phyloP scores from a whole-genome alignment of 495 filamentous ascomycete genomes.

The Trichoderma erinaceum region DNA sequence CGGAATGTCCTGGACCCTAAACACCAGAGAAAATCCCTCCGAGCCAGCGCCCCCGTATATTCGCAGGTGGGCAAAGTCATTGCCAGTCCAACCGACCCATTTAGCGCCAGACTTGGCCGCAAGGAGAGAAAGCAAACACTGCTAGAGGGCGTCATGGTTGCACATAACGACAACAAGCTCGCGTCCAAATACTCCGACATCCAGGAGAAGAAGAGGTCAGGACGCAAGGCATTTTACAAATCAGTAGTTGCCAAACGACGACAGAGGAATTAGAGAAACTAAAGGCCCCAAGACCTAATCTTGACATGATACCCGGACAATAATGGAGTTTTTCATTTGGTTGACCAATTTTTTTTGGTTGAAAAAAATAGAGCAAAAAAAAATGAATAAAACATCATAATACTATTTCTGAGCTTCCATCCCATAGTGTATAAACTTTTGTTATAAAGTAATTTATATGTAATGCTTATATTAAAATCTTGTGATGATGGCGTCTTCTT shows the following conservation, averaged over 20 bases:
- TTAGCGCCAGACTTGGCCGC: slow-evolving; percentile 67
- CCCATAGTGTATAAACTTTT: background rate
- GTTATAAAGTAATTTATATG: background rate
- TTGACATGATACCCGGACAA: background rate
- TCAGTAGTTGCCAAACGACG: slow-evolving; percentile 28
- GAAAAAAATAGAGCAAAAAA: background rate
- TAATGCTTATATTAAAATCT: background rate
- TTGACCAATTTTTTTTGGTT: slow-evolving; percentile 13
- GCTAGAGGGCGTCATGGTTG: slow-evolving; percentile 69
- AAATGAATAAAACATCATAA: slow-evolving; percentile 21
- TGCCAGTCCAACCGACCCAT: slow-evolving; percentile 84
- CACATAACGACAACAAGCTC: slow-evolving; percentile 26
- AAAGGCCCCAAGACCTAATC: background rate
- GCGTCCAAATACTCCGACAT: slow-evolving; percentile 33
- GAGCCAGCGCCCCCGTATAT: slow-evolving; percentile 64
- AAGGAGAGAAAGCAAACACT: slow-evolving; percentile 86
- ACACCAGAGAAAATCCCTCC: slow-evolving; percentile 69
- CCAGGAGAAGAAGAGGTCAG: slow-evolving; percentile 29
- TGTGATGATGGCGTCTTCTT: background rate
- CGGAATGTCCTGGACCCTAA: slow-evolving; percentile 84
- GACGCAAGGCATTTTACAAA: slow-evolving; percentile 28
- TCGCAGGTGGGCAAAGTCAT: slow-evolving; percentile 86
- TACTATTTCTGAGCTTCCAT: slow-evolving; percentile 10
- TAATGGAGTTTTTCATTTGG: slow-evolving; percentile 13
- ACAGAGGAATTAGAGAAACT: slow-evolving; percentile 23